Conservation (phyloP, 2,329 filamentous ascomycete genomes). For the Claviceps arundinis region DNA sequence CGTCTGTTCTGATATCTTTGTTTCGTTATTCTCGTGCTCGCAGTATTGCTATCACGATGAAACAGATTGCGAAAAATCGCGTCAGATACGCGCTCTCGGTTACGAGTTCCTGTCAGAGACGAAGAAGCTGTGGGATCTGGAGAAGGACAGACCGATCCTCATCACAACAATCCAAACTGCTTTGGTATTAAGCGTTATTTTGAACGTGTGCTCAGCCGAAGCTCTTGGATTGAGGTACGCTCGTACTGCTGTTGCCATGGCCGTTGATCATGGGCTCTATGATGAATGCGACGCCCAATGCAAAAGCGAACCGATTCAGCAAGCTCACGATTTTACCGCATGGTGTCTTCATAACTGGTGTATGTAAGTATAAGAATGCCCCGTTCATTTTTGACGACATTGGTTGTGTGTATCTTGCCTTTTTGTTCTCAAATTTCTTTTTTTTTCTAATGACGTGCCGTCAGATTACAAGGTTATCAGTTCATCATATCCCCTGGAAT, state of each 20-base stretch:
- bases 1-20: neutral
- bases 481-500: neutral
- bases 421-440: neutral
- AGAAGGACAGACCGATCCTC: slow-evolving; percentile 8
- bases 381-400: too few species aligned
- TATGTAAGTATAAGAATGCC: neutral
- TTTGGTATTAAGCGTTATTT: slow-evolving; percentile 10
- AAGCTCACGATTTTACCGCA: neutral
- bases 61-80: slow-evolving; percentile 12
- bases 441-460: neutral
- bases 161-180: slow-evolving; percentile 20
- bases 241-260: neutral
- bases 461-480: neutral
- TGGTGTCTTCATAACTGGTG: slow-evolving; percentile 1
- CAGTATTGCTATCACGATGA: neutral
- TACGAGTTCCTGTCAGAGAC: slow-evolving; percentile 21
- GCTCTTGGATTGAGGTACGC: neutral
- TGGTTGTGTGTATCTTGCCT: too few species aligned
- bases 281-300: neutral
- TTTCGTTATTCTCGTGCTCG: neutral
- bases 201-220: neutral
- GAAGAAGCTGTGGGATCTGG: slow-evolving; percentile 17
- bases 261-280: neutral
- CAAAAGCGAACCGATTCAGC: neutral
- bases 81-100: slow-evolving; percentile 14